Percentiles rank a stretch among this genome's conserved stretches.
These are phyloP conservation scores for Fragaria iinumae DNA, from an alignment of 306 rosid genomes.

Conservation along the genomic window DNA sequence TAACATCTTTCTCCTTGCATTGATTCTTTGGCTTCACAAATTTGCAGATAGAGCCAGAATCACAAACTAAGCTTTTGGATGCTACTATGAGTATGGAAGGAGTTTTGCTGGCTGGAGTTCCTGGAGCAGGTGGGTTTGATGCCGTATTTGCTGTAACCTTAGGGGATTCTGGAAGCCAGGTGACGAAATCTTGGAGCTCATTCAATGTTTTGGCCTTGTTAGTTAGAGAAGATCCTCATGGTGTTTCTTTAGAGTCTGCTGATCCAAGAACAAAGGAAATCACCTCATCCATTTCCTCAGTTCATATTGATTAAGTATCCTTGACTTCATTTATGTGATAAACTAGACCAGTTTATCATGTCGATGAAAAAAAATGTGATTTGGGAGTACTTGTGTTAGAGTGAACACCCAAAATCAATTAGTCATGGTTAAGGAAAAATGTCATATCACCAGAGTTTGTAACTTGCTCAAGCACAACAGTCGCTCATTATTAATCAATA, in stretches of 20 bases:
- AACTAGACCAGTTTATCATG: neutral
- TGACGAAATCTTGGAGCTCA: slow-evolving; percentile 57
- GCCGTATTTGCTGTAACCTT: slow-evolving; percentile 83
- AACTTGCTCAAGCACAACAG: slow-evolving; percentile 3
- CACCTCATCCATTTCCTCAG: slow-evolving; percentile 68
- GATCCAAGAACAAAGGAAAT: slow-evolving; percentile 77
- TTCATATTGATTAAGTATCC: slow-evolving; percentile 46
- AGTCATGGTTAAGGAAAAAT: neutral
- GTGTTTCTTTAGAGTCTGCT: slow-evolving; percentile 69
- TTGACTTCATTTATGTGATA: slow-evolving; percentile 1
- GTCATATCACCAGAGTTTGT: neutral
- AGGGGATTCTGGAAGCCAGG: slow-evolving; percentile 60
- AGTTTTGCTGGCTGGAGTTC: slow-evolving; percentile 92
- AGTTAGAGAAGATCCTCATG: slow-evolving; percentile 93
- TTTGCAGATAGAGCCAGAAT: slow-evolving; percentile 86
- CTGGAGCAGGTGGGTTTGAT: slow-evolving; percentile 99
- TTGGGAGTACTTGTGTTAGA: neutral
- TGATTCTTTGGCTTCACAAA: slow-evolving; percentile 17
- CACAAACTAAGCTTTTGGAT: slow-evolving; percentile 82
- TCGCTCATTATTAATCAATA: neutral
- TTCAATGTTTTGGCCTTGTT: slow-evolving; percentile 73
- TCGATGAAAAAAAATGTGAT: neutral
- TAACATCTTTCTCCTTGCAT: slow-evolving; percentile 12
- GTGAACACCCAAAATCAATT: neutral
- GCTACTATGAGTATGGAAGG: slow-evolving; percentile 92